phyloP scores from a whole-genome alignment of 108 stramenopile species.

The Pseudonitzschia multiseries region DNA sequence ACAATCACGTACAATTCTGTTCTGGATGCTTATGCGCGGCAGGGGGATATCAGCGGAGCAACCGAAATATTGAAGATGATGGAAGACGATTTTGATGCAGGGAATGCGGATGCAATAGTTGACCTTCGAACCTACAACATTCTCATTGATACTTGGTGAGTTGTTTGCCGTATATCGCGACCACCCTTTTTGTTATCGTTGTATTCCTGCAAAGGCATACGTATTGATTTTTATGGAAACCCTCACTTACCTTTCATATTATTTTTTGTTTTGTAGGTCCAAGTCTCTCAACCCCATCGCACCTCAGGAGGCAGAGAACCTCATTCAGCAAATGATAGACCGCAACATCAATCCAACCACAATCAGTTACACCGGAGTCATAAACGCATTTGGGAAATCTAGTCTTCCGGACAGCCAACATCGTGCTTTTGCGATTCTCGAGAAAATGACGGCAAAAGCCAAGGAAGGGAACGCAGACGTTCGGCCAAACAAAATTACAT shows the following conservation, averaged over 20 bases:
- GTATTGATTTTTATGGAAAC: too few relatives aligned
- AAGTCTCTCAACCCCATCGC: not conserved
- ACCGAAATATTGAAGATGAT: not conserved
- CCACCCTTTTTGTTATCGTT: too few relatives aligned
- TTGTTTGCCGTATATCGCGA: not conserved
- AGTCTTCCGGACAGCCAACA: not conserved
- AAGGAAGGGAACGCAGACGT: not conserved
- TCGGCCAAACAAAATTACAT: conserved; percentile 2
- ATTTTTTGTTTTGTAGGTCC: not conserved
- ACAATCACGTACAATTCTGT: conserved; percentile 1
- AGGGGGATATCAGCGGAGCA: not conserved
- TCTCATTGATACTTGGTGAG: conserved; percentile 2
- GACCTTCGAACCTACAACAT: not conserved
- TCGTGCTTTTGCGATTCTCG: not conserved
- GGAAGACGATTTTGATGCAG: conserved; percentile 1
- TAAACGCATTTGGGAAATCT: not conserved
- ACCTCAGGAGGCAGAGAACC: not conserved
- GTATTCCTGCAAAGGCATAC: too few relatives aligned
- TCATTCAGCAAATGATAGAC: conserved; percentile 1
- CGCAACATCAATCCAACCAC: not conserved
- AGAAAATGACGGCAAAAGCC: not conserved
- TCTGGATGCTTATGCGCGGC: not conserved
- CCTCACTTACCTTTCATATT: not conserved
- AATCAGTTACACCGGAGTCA: not conserved
- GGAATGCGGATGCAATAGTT: not conserved